A percentile compares a stretch with the other conserved stretches of the same genome.
These are phyloP conservation scores for Peziza echinospora DNA, from an alignment of 495 filamentous ascomycete species.

Conservation along the genomic window DNA sequence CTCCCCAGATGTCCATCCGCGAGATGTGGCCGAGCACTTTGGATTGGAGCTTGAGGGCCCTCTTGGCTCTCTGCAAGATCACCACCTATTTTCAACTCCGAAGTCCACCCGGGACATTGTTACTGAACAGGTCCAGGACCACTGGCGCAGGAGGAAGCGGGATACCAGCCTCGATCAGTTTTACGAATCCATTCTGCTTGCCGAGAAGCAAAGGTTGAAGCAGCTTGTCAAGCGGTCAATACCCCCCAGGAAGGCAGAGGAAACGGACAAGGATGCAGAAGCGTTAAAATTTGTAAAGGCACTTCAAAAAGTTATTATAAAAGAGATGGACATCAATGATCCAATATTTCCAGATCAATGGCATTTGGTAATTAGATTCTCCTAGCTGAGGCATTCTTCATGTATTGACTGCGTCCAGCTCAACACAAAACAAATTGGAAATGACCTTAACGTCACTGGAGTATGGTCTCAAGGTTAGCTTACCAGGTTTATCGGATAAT, in stretches of 20 bases:
- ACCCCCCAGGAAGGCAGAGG: conserved; percentile 17
- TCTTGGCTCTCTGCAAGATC: conserved; percentile 56
- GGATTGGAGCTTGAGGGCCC: conserved; percentile 65
- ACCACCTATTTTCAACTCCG: conserved; percentile 63
- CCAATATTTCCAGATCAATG: conserved; percentile 87
- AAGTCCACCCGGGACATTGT: conserved; percentile 43
- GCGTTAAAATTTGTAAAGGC: background rate
- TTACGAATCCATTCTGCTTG: conserved; percentile 54
- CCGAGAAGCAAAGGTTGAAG: conserved; percentile 59
- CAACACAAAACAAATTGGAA: conserved; percentile 58
- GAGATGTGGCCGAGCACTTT: conserved; percentile 47
- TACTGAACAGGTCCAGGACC: conserved; percentile 32
- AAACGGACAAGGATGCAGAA: background rate
- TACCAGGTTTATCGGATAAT: too few species aligned
- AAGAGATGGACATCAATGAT: conserved; percentile 41
- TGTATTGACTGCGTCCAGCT: conserved; percentile 21
- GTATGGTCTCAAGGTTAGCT: conserved; percentile 55
- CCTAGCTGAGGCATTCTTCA: background rate
- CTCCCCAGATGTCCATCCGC: conserved; percentile 38
- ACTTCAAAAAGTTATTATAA: too few species aligned
- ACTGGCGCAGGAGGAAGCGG: conserved; percentile 35
- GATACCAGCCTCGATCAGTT: conserved; percentile 28
- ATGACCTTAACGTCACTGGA: conserved; percentile 86
- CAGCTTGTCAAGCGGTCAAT: conserved; percentile 55
- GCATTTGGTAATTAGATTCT: conserved; percentile 37